These are phyloP conservation scores for Pythium phragmitis DNA, from an alignment of 352 stramenopile species.

Conservation along the genomic window DNA sequence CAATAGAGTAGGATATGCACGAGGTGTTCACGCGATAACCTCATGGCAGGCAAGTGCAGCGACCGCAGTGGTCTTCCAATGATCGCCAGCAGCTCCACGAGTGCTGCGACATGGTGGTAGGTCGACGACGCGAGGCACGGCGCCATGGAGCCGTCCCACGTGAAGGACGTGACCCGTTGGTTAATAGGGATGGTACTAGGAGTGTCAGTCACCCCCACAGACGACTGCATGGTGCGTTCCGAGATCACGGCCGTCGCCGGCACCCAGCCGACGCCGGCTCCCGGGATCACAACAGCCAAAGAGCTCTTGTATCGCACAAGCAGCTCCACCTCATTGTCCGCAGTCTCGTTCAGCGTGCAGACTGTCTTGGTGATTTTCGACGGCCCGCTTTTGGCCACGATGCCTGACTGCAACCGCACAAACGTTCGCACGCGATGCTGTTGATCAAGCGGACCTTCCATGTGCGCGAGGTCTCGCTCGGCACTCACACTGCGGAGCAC, in stretches of 20 bases:
- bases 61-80: not conserved
- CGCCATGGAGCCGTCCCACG: not conserved
- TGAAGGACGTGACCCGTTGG: conserved; percentile 7
- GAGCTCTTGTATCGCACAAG: conserved; percentile 25
- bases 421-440: not conserved
- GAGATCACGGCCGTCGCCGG: not conserved
- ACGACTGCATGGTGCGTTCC: conserved; percentile 5
- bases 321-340: conserved; percentile 34
- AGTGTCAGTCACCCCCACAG: not conserved
- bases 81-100: conserved; percentile 8
- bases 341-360: conserved; percentile 8
- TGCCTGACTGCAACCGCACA: not conserved
- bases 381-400: not conserved
- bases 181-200: not conserved
- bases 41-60: not conserved
- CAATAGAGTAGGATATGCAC: conserved; percentile 7
- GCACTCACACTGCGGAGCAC: conserved; percentile 9
- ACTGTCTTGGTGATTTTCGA: conserved; percentile 6
- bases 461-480: conserved; percentile 19
- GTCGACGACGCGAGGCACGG: not conserved
- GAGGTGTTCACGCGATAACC: conserved; percentile 1
- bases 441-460: not conserved
- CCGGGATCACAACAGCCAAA: conserved; percentile 38
- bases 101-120: not conserved
- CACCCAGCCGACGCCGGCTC: conserved; percentile 37